Evolutionary conservation across 192 early-diverging fungal species (phyloP).

Genomic region (Entomortierella chlamydospora): DNA sequence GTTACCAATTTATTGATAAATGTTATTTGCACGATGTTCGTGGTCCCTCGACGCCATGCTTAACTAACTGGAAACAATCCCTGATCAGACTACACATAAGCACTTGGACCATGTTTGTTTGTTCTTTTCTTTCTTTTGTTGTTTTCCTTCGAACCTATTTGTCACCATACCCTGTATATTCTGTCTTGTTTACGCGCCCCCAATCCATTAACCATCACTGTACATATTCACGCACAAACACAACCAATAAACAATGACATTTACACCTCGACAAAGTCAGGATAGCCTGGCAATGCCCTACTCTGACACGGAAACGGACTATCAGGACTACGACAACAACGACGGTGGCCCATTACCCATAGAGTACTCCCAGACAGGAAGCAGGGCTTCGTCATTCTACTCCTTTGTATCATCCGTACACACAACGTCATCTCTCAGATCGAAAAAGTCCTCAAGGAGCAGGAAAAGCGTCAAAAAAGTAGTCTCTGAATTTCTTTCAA

Average conservation of each 20-base stretch:
- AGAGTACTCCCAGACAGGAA: background rate
- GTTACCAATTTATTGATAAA: no score
- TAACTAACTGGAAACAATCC: no score
- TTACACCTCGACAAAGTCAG: background rate
- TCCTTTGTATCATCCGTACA: constrained; percentile 1
- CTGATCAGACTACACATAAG: no score
- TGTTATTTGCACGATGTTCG: no score
- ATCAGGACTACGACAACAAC: constrained; percentile 17
- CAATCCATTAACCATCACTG: no score
- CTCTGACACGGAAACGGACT: constrained; percentile 20
- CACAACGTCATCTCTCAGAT: background rate
- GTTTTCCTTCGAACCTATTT: no score
- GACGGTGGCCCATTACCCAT: background rate
- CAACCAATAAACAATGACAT: background rate
- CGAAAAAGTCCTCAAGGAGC: constrained; percentile 1
- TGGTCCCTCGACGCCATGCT: no score
- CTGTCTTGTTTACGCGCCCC: no score
- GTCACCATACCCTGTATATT: no score
- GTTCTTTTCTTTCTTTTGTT: no score
- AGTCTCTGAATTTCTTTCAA: no score
- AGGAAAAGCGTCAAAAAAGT: background rate
- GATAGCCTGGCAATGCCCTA: background rate
- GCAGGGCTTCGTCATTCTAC: constrained; percentile 3
- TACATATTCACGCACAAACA: background rate
- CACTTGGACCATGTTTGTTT: no score